Base-by-base conservation (phyloP, 1,139 yeast genomes). In the Geotrichum australiense region DNA sequence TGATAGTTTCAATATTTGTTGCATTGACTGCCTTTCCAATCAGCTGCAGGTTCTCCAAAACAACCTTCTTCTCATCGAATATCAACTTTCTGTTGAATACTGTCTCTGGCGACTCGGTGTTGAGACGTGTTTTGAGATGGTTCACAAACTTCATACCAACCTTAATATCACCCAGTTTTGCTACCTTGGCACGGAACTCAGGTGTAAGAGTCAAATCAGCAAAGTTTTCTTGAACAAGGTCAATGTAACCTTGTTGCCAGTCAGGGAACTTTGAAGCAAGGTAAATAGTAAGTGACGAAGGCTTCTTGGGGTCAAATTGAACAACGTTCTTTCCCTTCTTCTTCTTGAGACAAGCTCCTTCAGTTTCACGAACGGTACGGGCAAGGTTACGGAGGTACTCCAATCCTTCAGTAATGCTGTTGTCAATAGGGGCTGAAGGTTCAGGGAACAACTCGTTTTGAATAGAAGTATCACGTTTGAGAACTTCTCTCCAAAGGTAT, bases 71-170 rank as follows among this genome's bases (percentile, higher is more conserved):
- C 68, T 93, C 98, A 59, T 80, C 72, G 62, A 85, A 93, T 20
- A 79, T 71, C 53, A 91, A 75, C 65, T 86, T 81, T 65, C 97
- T 76, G 70, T 85, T 78, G 69, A 91, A 86, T 24, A 93, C 96
- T 42, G 75, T 73, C 43, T 74, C 75, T 14, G 94, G 79, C 26
- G 79, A 67, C 43, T 64, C 69, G 25, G 56, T 49, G 14, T 69
- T 61, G 53, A 91, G 72, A 66, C 95, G 79, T 59, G 80, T 83
- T 64, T 91, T 86, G 63, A 91, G 70, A 52, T 77, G 70, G 50
- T 91, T 80, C 50, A 91, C 89, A 63, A 89, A 91, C 47, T 97
- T 97, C 98, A 93, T 91, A 49, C 95, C 97, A 54, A 94, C 80
- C 73, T 87, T 87, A 81, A 89, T 66, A 45, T 68, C 70, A 20